Evolutionary conservation across 805 yeast species (phyloP).

Genomic region (Saccharomyces kudriavzevii): DNA sequence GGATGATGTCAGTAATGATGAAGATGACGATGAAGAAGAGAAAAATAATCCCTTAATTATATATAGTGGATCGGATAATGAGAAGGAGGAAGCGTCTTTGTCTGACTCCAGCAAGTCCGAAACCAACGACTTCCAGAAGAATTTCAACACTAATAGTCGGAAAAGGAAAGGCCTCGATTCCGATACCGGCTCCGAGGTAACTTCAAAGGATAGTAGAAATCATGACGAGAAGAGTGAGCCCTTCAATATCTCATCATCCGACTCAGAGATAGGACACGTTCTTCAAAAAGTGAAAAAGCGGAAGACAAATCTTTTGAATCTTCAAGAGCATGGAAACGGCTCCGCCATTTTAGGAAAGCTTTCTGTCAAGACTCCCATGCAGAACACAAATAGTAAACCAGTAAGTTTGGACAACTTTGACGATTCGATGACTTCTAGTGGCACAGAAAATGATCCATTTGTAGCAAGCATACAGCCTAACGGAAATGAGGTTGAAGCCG

Average conservation of each 20-base stretch:
- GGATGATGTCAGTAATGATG: slow-evolving; percentile 6
- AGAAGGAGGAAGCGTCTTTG: slow-evolving; percentile 7
- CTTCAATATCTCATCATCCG: neutral
- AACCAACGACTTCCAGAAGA: slow-evolving; percentile 9
- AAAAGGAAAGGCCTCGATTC: neutral
- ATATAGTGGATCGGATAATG: slow-evolving; percentile 8
- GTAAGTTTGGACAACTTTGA: neutral
- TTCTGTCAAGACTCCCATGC: neutral
- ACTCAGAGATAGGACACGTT: neutral
- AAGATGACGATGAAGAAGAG: slow-evolving; percentile 6
- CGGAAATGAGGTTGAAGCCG: neutral
- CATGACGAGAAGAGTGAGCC: neutral
- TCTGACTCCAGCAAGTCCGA: neutral
- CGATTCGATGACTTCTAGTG: neutral
- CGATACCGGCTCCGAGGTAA: neutral
- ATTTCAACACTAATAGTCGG: neutral
- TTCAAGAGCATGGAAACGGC: neutral
- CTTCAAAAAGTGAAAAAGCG: neutral
- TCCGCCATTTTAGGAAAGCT: neutral
- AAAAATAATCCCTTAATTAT: slow-evolving; percentile 1
- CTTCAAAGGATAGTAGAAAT: neutral
- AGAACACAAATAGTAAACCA: neutral
- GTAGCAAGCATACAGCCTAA: neutral
- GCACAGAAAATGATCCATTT: neutral
- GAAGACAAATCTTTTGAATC: neutral